Conservation (phyloP, 2,329 filamentous ascomycete genomes). For the Botrytis fragariae region DNA sequence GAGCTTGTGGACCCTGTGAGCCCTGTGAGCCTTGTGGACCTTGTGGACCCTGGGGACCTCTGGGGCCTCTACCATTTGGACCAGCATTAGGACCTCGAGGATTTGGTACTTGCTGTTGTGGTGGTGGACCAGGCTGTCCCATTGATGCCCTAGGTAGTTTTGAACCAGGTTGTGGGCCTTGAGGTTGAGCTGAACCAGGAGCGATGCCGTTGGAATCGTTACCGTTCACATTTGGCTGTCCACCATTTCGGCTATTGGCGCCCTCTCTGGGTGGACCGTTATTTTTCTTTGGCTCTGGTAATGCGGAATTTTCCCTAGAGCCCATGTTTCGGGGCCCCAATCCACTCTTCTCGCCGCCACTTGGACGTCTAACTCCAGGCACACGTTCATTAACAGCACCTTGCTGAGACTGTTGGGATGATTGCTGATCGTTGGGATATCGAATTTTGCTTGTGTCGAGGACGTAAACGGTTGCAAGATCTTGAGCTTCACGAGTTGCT, state of each 20-base stretch:
- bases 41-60: constrained; percentile 6
- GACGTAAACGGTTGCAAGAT: constrained; percentile 85
- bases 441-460: constrained; percentile 94
- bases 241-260: constrained; percentile 40
- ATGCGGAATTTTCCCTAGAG: constrained; percentile 34
- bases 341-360: constrained; percentile 43
- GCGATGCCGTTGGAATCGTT: constrained; percentile 38
- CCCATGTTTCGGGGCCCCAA: constrained; percentile 31
- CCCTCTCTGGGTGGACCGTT: constrained; percentile 45
- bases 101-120: constrained; percentile 60
- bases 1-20: not conserved
- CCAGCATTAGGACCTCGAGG: constrained; percentile 38
- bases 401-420: constrained; percentile 40
- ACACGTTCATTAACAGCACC: constrained; percentile 43
- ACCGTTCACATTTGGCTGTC: constrained; percentile 41
- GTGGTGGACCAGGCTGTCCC: constrained; percentile 61
- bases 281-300: constrained; percentile 48
- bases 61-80: constrained; percentile 19
- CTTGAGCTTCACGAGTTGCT: constrained; percentile 73
- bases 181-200: constrained; percentile 36
- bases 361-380: constrained; percentile 41
- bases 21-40: constrained; percentile 9
- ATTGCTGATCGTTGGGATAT: constrained; percentile 74
- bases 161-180: constrained; percentile 47
- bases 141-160: constrained; percentile 59